phyloP scores from a whole-genome alignment of 805 yeast species.

The Clavispora phyllophila region DNA sequence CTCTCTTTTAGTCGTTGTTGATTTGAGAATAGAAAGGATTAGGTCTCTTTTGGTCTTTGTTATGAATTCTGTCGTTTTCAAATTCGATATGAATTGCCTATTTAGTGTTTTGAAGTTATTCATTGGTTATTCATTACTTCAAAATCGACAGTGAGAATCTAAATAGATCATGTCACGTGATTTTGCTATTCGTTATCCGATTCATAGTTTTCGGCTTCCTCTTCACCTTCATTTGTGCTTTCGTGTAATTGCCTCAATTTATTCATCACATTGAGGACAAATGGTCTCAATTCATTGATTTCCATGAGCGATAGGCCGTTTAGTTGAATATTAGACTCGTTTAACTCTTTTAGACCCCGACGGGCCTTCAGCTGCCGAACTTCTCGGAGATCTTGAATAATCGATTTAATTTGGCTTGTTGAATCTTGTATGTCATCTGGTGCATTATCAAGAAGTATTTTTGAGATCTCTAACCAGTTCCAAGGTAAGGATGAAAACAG shows the following conservation, averaged over 20 bases:
- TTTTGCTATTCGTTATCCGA: not conserved
- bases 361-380: slow-evolving; percentile 75
- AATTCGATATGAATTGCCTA: slow-evolving; percentile 33
- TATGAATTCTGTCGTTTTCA: slow-evolving; percentile 24
- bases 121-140: slow-evolving; percentile 13
- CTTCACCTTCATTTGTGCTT: slow-evolving; percentile 16
- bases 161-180: not conserved
- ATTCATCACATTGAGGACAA: slow-evolving; percentile 75
- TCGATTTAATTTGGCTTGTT: slow-evolving; percentile 61
- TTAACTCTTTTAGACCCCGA: slow-evolving; percentile 70
- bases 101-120: slow-evolving; percentile 24
- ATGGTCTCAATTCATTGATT: slow-evolving; percentile 83
- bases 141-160: not conserved
- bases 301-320: slow-evolving; percentile 81
- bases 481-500: slow-evolving; percentile 72
- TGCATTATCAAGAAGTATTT: slow-evolving; percentile 62
- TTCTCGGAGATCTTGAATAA: slow-evolving; percentile 81
- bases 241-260: slow-evolving; percentile 57
- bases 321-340: slow-evolving; percentile 76
- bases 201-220: slow-evolving; percentile 7
- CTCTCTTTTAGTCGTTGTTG: slow-evolving; percentile 92
- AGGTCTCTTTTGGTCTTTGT: slow-evolving; percentile 58
- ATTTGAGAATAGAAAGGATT: slow-evolving; percentile 76
- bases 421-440: slow-evolving; percentile 76
- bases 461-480: slow-evolving; percentile 84